Evolutionary conservation across 1,284 basidiomycete species (phyloP), one percentile per base, ranked within the genome.

Genomic region (Austroboletus rostrupii): DNA sequence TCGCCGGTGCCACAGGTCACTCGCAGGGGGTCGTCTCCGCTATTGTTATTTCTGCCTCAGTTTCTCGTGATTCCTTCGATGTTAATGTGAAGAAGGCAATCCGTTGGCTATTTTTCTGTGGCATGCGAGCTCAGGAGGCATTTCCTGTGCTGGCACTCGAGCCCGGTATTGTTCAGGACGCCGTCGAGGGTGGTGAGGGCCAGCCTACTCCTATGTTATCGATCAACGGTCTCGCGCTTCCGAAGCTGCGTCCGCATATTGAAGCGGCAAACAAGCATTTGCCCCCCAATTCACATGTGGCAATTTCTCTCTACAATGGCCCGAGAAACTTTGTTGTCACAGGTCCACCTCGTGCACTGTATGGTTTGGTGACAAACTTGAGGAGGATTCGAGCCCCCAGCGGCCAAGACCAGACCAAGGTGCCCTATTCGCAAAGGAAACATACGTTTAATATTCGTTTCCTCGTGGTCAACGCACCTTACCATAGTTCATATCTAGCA

Each of bases 11-110:
- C 6, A 98, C 96, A 12, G 96, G 96, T 42, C 96, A 99, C 73
- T 97, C 93, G 8, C 96, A 98, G 71, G 97, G 96, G 58, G 83
- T 99, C 59, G 85, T 97, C 50, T 93, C 94, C 19, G 96, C 96
- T 20, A 81, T 97, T 47, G 87, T 84, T 28, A 82, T 97, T 58
- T 80, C 94, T 9, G 82, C 92, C 2, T 96, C 93, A 16, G 76
- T 78, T 32, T 81, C 83, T 37, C 84, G 86, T 60, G 85, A 88
- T 45, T 82, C 82, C 5, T 90, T 93, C 68, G 71, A 79, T 48
- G 70, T 73, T 54, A 96, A 97, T 70, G 79, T 84, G 16, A 73
- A 78, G 66, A 95, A 96, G 71, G 92, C 92, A 26, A 69, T 97
- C 59, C 86, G 79, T 60, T 95, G 95, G 81, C 81, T 97, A 37